Conservation (phyloP, 139 green algal species). For the Trebouxia sp. region DNA sequence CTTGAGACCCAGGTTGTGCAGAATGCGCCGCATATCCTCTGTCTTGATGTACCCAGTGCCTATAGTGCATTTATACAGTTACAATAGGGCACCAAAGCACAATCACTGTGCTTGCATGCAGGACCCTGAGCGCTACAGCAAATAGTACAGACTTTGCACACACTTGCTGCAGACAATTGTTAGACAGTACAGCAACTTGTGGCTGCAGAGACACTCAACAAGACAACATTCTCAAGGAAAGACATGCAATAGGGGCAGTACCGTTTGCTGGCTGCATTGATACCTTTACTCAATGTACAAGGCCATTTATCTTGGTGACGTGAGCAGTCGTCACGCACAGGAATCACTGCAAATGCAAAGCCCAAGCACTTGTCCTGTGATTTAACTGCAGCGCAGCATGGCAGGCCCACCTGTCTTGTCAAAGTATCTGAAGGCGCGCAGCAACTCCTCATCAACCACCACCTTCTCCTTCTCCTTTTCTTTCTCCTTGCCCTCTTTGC, state of each 20-base stretch:
- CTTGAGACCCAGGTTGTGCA: constrained; percentile 57
- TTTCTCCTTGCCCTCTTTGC: neutral
- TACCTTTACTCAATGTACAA: too few relatives aligned
- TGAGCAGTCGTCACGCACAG: neutral
- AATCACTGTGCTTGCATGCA: neutral
- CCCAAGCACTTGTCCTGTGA: too few relatives aligned
- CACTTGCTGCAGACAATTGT: too few relatives aligned
- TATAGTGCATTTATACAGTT: neutral
- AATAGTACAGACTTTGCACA: too few relatives aligned
- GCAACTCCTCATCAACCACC: constrained; percentile 34
- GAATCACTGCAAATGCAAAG: too few relatives aligned
- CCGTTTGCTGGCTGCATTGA: too few relatives aligned
- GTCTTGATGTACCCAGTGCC: constrained; percentile 43
- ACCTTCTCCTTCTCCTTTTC: constrained; percentile 23
- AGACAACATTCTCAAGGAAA: too few relatives aligned
- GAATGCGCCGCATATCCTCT: constrained; percentile 67
- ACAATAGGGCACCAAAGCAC: neutral
- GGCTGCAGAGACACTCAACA: too few relatives aligned
- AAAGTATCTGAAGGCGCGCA: constrained; percentile 50
- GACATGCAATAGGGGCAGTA: too few relatives aligned
- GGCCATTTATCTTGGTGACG: too few relatives aligned
- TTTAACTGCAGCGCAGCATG: neutral
- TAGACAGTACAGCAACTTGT: too few relatives aligned
- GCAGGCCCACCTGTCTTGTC: constrained; percentile 38
- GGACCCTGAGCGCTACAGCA: neutral